phyloP scores from a whole-genome alignment of 139 green algal genomes.

The Volvox reticuliferus region DNA sequence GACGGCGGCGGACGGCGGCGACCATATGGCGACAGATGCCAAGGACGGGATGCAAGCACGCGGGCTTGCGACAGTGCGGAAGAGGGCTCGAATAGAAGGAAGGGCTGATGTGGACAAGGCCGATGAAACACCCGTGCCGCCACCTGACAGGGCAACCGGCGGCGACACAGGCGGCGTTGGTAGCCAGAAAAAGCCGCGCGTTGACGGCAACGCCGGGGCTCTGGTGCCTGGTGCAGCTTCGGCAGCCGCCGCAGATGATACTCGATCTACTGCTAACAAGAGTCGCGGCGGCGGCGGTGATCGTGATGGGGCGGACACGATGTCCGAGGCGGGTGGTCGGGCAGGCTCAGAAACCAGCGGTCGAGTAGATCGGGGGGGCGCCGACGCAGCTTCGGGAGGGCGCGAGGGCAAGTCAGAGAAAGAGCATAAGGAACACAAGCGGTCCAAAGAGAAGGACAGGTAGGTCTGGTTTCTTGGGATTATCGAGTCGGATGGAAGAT shows the following conservation, averaged over 20 bases:
- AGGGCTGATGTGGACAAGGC: background rate
- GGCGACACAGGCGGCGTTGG: background rate
- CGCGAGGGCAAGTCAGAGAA: conserved; percentile 17
- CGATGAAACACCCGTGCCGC: background rate
- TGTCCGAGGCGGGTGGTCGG: background rate
- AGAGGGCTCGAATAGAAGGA: conserved; percentile 2
- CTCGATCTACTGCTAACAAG: background rate
- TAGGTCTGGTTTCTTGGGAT: background rate
- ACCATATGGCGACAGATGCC: background rate
- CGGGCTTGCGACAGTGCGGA: background rate
- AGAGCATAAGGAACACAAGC: conserved; percentile 42
- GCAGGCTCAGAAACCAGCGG: background rate
- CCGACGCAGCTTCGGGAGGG: background rate
- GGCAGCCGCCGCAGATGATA: background rate
- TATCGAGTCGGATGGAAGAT: too few relatives aligned
- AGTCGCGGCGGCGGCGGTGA: conserved; percentile 9
- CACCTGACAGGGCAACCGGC: background rate
- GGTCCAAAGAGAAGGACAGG: conserved; percentile 42
- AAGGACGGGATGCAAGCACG: background rate
- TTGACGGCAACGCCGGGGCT: background rate
- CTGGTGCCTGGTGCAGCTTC: background rate
- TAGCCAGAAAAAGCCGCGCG: background rate
- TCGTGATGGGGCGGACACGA: background rate
- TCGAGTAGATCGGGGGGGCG: background rate
- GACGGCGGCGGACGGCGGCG: background rate